Conservation (phyloP, 2,329 filamentous ascomycete genomes). For the Claviceps fusiformis region DNA sequence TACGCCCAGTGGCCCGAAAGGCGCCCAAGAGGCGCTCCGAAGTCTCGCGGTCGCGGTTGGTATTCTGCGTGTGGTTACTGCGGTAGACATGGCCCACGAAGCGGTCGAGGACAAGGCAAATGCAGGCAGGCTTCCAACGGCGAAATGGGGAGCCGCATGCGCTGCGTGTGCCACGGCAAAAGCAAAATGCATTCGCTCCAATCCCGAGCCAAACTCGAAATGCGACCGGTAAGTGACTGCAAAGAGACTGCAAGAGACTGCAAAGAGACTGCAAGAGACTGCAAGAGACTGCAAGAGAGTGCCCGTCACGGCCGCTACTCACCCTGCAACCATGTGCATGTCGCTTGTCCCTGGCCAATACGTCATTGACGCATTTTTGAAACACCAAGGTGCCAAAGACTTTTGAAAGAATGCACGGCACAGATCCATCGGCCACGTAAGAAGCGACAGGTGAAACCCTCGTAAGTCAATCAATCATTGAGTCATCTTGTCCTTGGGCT, state of each 20-base stretch:
- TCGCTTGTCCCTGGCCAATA: constrained; percentile 1
- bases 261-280: no score
- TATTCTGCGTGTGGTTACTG: no score
- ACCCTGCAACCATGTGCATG: neutral
- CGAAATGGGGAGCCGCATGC: constrained; percentile 37
- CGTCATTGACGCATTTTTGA: neutral
- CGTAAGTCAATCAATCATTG: constrained; percentile 25
- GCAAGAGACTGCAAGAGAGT: no score
- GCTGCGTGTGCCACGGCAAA: constrained; percentile 34
- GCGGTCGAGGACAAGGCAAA: constrained; percentile 5
- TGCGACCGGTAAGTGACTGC: constrained; percentile 26
- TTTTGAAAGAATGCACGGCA: constrained; percentile 32
- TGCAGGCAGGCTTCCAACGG: constrained; percentile 20
- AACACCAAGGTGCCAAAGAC: constrained; percentile 28
- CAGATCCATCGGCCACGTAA: constrained; percentile 37
- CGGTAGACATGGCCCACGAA: constrained; percentile 2
- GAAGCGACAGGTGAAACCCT: constrained; percentile 35
- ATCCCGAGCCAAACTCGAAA: constrained; percentile 22
- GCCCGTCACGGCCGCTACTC: neutral
- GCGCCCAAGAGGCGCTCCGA: neutral
- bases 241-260: no score
- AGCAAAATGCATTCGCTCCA: constrained; percentile 34
- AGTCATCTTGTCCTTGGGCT: neutral
- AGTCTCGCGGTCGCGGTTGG: no score
- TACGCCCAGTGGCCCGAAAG: neutral